Conservation (phyloP, 768 basidiomycete genomes). For the Coprinellus micaceus region DNA sequence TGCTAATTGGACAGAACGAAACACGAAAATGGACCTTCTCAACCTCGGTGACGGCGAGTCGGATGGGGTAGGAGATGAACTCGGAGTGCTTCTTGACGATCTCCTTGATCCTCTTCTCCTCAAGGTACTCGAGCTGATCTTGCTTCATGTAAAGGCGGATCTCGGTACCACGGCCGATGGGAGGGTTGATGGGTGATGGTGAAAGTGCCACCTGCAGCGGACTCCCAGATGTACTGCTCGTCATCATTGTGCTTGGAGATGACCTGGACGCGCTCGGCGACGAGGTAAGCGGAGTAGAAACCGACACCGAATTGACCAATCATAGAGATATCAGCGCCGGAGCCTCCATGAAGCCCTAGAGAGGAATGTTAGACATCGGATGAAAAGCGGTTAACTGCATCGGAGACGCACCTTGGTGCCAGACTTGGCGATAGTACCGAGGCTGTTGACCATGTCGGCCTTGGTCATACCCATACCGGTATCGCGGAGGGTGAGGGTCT, state of each 20-base stretch:
- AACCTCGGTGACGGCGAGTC: constrained; percentile 95
- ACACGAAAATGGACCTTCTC: constrained; percentile 75
- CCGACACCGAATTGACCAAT: constrained; percentile 99
- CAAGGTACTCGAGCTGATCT: constrained; percentile 97
- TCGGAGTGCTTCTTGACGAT: constrained; percentile 99
- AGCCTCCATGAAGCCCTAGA: constrained; percentile 99
- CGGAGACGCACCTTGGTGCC: constrained; percentile 70
- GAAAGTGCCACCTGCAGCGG: constrained; percentile 98
- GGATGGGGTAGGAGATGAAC: constrained; percentile 99
- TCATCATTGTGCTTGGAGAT: constrained; percentile 99
- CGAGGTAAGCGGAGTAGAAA: constrained; percentile 99
- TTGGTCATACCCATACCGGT: constrained; percentile 99
- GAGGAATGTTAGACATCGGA: constrained; percentile 5
- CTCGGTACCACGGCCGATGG: constrained; percentile 92
- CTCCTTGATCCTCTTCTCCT: constrained; percentile 99
- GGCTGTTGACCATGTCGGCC: constrained; percentile 99
- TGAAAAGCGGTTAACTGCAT: constrained; percentile 3
- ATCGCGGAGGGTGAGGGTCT: constrained; percentile 86
- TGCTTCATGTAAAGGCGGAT: constrained; percentile 94
- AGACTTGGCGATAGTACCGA: constrained; percentile 93
- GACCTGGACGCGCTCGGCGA: constrained; percentile 97
- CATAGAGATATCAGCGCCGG: constrained; percentile 91
- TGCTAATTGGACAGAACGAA: not conserved
- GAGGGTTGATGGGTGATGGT: constrained; percentile 91
- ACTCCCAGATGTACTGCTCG: constrained; percentile 99